Conservation (phyloP, 176 grass and related monocot species). For the Zoysia pacifica region DNA sequence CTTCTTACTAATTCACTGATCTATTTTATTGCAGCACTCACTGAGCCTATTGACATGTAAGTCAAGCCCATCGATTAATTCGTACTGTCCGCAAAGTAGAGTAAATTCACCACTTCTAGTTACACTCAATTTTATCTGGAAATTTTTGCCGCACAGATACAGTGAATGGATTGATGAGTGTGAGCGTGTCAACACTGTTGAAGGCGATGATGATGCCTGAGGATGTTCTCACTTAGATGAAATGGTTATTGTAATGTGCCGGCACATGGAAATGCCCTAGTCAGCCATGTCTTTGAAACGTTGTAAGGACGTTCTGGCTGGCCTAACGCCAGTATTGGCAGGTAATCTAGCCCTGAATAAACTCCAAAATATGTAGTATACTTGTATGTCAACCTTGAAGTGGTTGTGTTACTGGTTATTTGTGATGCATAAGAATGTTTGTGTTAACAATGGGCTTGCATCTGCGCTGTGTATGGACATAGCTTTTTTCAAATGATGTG, state of each 20-base stretch:
- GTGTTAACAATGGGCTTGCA: neutral
- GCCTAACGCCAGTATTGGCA: slow-evolving; percentile 30
- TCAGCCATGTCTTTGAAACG: slow-evolving; percentile 32
- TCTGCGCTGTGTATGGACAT: neutral
- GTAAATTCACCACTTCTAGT: neutral
- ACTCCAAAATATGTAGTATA: slow-evolving; percentile 9
- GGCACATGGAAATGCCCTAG: slow-evolving; percentile 21
- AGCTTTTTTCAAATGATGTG: neutral
- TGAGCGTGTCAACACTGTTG: slow-evolving; percentile 70
- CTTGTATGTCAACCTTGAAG: slow-evolving; percentile 11
- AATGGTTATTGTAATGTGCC: slow-evolving; percentile 8
- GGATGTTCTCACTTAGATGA: neutral
- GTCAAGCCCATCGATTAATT: slow-evolving; percentile 28
- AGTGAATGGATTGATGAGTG: slow-evolving; percentile 90
- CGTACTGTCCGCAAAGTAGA: neutral
- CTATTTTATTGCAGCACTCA: slow-evolving; percentile 60
- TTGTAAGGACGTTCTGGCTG: slow-evolving; percentile 21
- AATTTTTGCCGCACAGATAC: slow-evolving; percentile 44
- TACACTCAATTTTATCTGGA: neutral
- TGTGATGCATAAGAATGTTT: neutral
- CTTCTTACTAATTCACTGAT: slow-evolving; percentile 15
- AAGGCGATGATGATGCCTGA: slow-evolving; percentile 63
- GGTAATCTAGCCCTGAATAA: slow-evolving; percentile 15
- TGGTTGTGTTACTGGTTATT: neutral
- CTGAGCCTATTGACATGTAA: slow-evolving; percentile 80